A percentile compares a stretch with the other conserved stretches of the same genome.
Evolutionary conservation across 2,329 filamentous ascomycete species (phyloP).

Genomic region (Fusarium praegraminearum): DNA sequence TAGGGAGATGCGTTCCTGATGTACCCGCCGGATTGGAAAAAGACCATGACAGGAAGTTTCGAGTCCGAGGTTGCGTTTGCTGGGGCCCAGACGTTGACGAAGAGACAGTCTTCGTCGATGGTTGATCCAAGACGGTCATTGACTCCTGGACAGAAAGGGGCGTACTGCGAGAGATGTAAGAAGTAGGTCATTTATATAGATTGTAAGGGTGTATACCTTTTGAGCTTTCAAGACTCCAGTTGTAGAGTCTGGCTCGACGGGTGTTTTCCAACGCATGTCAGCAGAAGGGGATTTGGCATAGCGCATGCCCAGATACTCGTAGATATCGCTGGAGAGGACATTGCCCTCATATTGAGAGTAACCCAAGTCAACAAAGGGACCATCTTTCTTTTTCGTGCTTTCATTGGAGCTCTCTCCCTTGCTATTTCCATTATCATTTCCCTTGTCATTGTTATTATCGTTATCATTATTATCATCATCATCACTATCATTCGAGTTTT

Average conservation of each 20-base stretch:
- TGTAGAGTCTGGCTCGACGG: slow-evolving; percentile 56
- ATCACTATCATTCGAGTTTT: not conserved
- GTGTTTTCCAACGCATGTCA: slow-evolving; percentile 64
- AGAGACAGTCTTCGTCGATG: slow-evolving; percentile 61
- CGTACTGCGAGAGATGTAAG: slow-evolving; percentile 54
- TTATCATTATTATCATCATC: slow-evolving; percentile 13
- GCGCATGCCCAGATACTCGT: slow-evolving; percentile 62
- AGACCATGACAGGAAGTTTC: slow-evolving; percentile 56
- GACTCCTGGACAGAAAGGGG: slow-evolving; percentile 58
- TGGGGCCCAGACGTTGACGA: slow-evolving; percentile 63
- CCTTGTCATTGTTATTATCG: slow-evolving; percentile 2
- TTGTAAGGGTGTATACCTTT: slow-evolving; percentile 40
- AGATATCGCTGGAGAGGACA: slow-evolving; percentile 54
- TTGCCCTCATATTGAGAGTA: slow-evolving; percentile 61
- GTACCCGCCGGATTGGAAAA: slow-evolving; percentile 63
- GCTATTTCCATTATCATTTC: not conserved
- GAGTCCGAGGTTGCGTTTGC: slow-evolving; percentile 44
- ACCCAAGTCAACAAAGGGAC: slow-evolving; percentile 54
- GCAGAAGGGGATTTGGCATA: slow-evolving; percentile 65
- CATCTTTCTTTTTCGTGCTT: not conserved
- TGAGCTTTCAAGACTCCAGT: slow-evolving; percentile 53
- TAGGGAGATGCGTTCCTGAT: slow-evolving; percentile 61
- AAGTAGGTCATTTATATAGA: not conserved
- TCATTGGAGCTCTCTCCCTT: slow-evolving; percentile 1
- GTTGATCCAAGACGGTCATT: slow-evolving; percentile 42